Percentiles rank a stretch among this genome's conserved stretches.
phyloP scores from a whole-genome alignment of 2,329 filamentous ascomycete genomes.

The Acrocalymma vagum region DNA sequence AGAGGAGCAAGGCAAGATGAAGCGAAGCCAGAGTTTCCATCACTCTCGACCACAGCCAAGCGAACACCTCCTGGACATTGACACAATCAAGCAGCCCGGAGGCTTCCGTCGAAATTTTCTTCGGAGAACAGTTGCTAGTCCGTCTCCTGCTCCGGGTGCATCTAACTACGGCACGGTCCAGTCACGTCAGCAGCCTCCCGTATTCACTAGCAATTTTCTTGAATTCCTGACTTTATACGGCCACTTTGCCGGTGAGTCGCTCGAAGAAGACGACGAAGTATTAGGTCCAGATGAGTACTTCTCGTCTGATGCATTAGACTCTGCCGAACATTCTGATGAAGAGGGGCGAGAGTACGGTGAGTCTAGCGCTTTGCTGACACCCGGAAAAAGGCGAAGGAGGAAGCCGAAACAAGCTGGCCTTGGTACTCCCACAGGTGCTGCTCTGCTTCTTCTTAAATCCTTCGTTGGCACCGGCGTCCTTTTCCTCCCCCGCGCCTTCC shows the following conservation, averaged over 20 bases:
- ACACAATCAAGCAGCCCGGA: slow-evolving; percentile 89
- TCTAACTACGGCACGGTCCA: slow-evolving; percentile 50
- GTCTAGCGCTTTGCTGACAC: slow-evolving; percentile 80
- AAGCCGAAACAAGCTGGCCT: slow-evolving; percentile 82
- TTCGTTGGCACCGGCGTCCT: slow-evolving; percentile 97
- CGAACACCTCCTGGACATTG: slow-evolving; percentile 82
- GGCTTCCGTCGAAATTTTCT: slow-evolving; percentile 93
- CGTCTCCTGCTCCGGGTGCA: slow-evolving; percentile 57
- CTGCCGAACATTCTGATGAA: slow-evolving; percentile 59
- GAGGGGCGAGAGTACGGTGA: slow-evolving; percentile 84
- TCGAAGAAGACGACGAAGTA: slow-evolving; percentile 95
- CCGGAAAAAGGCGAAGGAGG: slow-evolving; percentile 73
- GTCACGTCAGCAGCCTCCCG: slow-evolving; percentile 29
- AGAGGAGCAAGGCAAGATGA: slow-evolving; percentile 67
- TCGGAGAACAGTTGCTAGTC: slow-evolving; percentile 75
- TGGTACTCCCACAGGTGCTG: slow-evolving; percentile 80
- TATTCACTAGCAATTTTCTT: slow-evolving; percentile 88
- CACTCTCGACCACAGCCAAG: slow-evolving; percentile 80
- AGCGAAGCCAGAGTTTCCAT: slow-evolving; percentile 89
- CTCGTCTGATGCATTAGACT: slow-evolving; percentile 75
- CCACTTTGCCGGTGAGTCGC: slow-evolving; percentile 95
- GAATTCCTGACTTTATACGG: slow-evolving; percentile 96
- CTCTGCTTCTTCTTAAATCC: slow-evolving; percentile 89
- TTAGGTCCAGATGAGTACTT: slow-evolving; percentile 91
- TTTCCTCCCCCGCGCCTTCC: slow-evolving; percentile 89